These are phyloP conservation scores for Schizosaccharomyces cryophilus DNA, from an alignment of 805 yeast genomes.

Conservation along the genomic window DNA sequence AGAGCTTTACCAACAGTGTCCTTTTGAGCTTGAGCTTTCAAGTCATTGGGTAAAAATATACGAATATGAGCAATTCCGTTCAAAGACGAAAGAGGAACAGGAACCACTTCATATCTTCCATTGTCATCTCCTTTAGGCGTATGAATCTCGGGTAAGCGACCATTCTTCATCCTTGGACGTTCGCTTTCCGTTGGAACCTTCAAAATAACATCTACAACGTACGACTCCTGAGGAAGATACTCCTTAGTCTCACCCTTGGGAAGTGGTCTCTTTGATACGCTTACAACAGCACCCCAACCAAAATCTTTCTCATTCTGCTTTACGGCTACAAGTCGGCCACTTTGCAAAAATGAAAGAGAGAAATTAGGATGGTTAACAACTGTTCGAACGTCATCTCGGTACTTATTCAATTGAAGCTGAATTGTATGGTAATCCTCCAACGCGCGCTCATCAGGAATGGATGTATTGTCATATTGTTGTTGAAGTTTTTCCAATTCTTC, in stretches of 20 bases:
- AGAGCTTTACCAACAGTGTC: constrained; percentile 43
- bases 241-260: constrained; percentile 25
- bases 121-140: constrained; percentile 56
- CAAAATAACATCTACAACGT: constrained; percentile 64
- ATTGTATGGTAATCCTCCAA: constrained; percentile 68
- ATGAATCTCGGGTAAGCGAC: constrained; percentile 64
- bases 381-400: constrained; percentile 51
- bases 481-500: constrained; percentile 32
- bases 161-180: constrained; percentile 19
- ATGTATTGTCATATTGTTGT: constrained; percentile 22
- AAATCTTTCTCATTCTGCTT: constrained; percentile 26
- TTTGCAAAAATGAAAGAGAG: constrained; percentile 57
- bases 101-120: constrained; percentile 51
- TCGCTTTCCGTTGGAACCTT: constrained; percentile 54
- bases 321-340: constrained; percentile 48
- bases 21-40: constrained; percentile 22
- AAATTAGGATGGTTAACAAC: constrained; percentile 82
- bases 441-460: constrained; percentile 47
- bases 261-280: constrained; percentile 38
- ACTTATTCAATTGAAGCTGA: constrained; percentile 41
- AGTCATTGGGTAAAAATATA: constrained; percentile 51
- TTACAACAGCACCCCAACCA: constrained; percentile 90
- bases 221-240: constrained; percentile 69
- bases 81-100: constrained; percentile 61
- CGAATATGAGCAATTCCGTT: constrained; percentile 56